Evolutionary conservation across 129 eudicot species (phyloP).

Genomic region (Mikania micrantha): DNA sequence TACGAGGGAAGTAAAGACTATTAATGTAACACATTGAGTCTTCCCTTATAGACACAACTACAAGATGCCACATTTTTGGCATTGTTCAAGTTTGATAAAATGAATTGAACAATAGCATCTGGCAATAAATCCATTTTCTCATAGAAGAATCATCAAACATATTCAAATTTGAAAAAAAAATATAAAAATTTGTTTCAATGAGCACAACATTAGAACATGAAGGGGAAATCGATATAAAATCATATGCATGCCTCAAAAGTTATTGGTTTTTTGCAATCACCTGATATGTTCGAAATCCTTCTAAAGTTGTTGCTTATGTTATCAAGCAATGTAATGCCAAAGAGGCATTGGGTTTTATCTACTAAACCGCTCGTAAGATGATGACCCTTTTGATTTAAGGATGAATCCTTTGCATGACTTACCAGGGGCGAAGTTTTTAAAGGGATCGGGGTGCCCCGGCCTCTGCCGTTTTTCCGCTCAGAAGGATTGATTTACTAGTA

Average conservation of each 20-base stretch:
- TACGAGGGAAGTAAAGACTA: slow-evolving; percentile 76
- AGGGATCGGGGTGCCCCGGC: too few relatives aligned
- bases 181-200: background rate
- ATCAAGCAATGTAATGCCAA: too few relatives aligned
- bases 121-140: slow-evolving; percentile 74
- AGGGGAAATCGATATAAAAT: background rate
- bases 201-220: background rate
- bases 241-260: slow-evolving; percentile 25
- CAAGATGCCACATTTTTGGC: slow-evolving; percentile 80
- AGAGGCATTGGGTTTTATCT: too few relatives aligned
- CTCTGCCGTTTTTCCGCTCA: too few relatives aligned
- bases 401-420: too few relatives aligned
- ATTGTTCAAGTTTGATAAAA: slow-evolving; percentile 48
- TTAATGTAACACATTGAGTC: slow-evolving; percentile 58
- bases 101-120: slow-evolving; percentile 68
- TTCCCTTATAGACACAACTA: slow-evolving; percentile 67
- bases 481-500: too few relatives aligned
- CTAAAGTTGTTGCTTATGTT: slow-evolving; percentile 11
- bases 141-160: slow-evolving; percentile 32
- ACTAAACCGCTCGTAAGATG: too few relatives aligned
- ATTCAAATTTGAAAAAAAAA: background rate
- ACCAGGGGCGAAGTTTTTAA: too few relatives aligned
- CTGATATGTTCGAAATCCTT: background rate
- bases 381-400: too few relatives aligned
- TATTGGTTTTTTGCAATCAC: slow-evolving; percentile 17